A percentile compares a stretch with the other conserved stretches of the same genome.
These are phyloP conservation scores for Claviceps capensis DNA, from an alignment of 2,329 filamentous ascomycete genomes.

Conservation along the genomic window DNA sequence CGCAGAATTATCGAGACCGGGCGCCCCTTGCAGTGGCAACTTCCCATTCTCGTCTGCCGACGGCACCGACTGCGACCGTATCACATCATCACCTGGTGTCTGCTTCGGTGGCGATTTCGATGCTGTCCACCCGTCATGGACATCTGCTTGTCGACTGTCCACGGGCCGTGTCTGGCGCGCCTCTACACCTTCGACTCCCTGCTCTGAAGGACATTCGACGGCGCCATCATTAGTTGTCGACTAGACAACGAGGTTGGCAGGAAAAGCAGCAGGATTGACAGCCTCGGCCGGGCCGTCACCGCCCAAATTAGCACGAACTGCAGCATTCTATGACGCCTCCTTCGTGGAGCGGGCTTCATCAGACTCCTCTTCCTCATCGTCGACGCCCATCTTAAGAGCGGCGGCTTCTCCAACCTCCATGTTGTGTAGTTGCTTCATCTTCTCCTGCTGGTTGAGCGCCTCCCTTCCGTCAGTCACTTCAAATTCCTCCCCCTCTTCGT, in stretches of 20 bases:
- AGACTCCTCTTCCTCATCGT: conserved; percentile 26
- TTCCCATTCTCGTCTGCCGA: neutral
- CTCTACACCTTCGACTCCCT: neutral
- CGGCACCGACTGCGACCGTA: neutral
- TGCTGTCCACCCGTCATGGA: no score
- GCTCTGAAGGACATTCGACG: neutral
- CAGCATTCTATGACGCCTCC: conserved; percentile 19
- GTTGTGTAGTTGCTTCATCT: conserved; percentile 38
- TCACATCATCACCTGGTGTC: neutral
- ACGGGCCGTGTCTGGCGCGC: neutral
- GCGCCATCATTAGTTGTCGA: no score
- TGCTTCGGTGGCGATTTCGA: neutral
- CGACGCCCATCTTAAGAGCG: conserved; percentile 29
- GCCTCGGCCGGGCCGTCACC: neutral
- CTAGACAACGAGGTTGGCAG: no score
- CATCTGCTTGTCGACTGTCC: neutral
- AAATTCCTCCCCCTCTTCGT: conserved; percentile 26
- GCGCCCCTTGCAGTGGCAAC: neutral
- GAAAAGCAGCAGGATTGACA: no score
- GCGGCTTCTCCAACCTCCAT: conserved; percentile 48
- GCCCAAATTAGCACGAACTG: conserved; percentile 2
- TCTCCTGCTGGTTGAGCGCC: conserved; percentile 31
- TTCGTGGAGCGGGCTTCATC: conserved; percentile 13
- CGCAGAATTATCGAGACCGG: neutral
- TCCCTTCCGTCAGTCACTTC: conserved; percentile 31